Evolutionary conservation across 2,329 filamentous ascomycete genomes (phyloP), one percentile per base, ranked within the genome.

Genomic region (Microdochium paspali): DNA sequence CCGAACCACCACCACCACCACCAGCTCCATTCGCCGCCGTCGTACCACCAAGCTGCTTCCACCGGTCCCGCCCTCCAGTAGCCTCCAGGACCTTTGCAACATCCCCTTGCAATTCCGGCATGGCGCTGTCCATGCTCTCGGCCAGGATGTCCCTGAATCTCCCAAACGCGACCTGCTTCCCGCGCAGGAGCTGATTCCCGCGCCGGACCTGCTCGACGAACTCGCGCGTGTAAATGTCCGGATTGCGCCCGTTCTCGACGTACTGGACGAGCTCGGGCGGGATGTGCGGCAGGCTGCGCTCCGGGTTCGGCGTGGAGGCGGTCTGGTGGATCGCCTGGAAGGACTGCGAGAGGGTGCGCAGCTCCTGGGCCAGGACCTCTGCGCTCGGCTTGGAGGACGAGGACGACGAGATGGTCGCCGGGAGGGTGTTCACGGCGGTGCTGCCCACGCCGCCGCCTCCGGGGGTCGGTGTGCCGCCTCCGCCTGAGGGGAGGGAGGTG

Each of bases 211-310:
- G 71, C 74, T 86, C 82, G 58, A 85, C 81, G 57, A 86, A 85
- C 68, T 86, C 82, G 58, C 82, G 73, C 47, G 82, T 86, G 70
- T 86, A 86, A 56, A 86, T 85, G 65, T 86, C 82, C 2, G 82
- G 82, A 68, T 86, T 86, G 45, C 82, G 80, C 42, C 82, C 82
- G 59, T 80, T 78, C 62, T 86, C 82, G 56, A 86, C 82, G 66
- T 86, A 86, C 58, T 79, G 71, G 50, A 85, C 71, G 12, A 85
- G 73, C 57, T 84, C 80, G 46, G 74, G 75, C 2, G 81, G 81
- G 21, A 84, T 72, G 26, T 62, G 64, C 4, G 78, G 77, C 35
- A 81, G 71, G 21, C 57, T 51, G 18, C 47, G 47, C 44, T 26
- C 25, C 48, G 49, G 20, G 46, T 39, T 26, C 12, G 67, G 66